Percentiles rank a stretch among this genome's conserved stretches.
These are phyloP conservation scores for Puccinia horiana DNA, from an alignment of 1,284 basidiomycete genomes.

Conservation along the genomic window DNA sequence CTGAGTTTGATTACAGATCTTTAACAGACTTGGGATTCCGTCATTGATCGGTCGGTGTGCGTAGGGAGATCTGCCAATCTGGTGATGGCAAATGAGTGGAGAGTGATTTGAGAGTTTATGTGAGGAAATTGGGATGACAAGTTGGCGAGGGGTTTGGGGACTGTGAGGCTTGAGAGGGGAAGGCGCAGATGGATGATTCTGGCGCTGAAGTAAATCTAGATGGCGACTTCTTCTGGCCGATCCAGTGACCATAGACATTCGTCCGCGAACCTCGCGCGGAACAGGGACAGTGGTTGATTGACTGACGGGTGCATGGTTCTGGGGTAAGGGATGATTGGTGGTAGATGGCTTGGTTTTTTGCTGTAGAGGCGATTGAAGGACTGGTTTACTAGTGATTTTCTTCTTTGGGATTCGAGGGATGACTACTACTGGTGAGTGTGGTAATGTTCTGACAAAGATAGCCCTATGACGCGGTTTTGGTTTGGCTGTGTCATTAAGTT, in stretches of 20 bases:
- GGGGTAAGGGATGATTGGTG: background rate
- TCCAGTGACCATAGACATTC: conserved; percentile 38
- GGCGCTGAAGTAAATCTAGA: background rate
- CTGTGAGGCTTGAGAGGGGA: background rate
- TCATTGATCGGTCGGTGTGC: background rate
- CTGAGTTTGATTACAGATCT: conserved; percentile 30
- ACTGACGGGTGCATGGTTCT: too few relatives aligned
- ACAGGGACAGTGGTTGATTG: background rate
- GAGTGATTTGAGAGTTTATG: conserved; percentile 2
- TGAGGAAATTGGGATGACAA: background rate
- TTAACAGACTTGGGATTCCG: conserved; percentile 25
- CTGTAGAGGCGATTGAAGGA: background rate
- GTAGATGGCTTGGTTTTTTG: background rate
- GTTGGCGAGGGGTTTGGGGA: conserved; percentile 3
- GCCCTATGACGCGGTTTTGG: background rate
- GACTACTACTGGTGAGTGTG: conserved; percentile 4
- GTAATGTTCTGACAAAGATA: conserved; percentile 13
- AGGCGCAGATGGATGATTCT: background rate
- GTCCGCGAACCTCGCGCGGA: conserved; percentile 29
- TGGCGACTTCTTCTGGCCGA: conserved; percentile 32
- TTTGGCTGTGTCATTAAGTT: background rate
- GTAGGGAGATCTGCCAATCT: background rate
- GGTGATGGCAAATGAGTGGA: conserved; percentile 9
- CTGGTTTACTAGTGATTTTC: background rate
- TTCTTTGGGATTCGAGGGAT: conserved; percentile 8